A percentile compares a stretch with the other conserved stretches of the same genome.
These are phyloP conservation scores for Boletus pseudopeckii DNA, from an alignment of 768 basidiomycete genomes.

Conservation along the genomic window DNA sequence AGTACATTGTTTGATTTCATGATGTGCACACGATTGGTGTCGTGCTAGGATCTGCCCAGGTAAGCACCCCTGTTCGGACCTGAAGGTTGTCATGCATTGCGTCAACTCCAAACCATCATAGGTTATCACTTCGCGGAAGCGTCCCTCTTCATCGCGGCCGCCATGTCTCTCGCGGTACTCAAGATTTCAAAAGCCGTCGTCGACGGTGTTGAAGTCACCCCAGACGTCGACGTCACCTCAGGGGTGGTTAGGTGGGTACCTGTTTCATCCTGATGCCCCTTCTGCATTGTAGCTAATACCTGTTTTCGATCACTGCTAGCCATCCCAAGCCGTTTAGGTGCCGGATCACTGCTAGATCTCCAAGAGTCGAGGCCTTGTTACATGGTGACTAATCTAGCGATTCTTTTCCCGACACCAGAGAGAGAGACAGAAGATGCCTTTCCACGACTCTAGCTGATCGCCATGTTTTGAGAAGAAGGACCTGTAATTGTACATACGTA, in stretches of 20 bases:
- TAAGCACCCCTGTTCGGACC: not conserved
- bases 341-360: slow-evolving; percentile 50
- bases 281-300: not conserved
- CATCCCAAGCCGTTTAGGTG: slow-evolving; percentile 58
- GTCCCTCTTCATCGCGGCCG: slow-evolving; percentile 5
- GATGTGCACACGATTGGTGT: not conserved
- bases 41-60: slow-evolving; percentile 23
- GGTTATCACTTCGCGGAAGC: not conserved
- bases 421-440: too few relatives aligned
- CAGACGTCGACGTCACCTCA: slow-evolving; percentile 39
- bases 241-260: slow-evolving; percentile 42
- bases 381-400: not conserved
- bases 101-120: not conserved
- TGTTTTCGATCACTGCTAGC: not conserved
- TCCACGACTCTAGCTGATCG: too few relatives aligned
- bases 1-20: too few relatives aligned
- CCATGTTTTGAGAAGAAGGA: too few relatives aligned
- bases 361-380: slow-evolving; percentile 31
- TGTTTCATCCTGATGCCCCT: too few relatives aligned
- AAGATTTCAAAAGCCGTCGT: slow-evolving; percentile 40
- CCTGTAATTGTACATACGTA: too few relatives aligned
- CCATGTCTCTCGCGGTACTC: slow-evolving; percentile 44
- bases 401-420: too few relatives aligned
- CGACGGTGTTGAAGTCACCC: slow-evolving; percentile 40
- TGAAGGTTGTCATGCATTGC: not conserved